Evolutionary conservation across 805 yeast species (phyloP).

Genomic region (Sporopachydermia lactativora): DNA sequence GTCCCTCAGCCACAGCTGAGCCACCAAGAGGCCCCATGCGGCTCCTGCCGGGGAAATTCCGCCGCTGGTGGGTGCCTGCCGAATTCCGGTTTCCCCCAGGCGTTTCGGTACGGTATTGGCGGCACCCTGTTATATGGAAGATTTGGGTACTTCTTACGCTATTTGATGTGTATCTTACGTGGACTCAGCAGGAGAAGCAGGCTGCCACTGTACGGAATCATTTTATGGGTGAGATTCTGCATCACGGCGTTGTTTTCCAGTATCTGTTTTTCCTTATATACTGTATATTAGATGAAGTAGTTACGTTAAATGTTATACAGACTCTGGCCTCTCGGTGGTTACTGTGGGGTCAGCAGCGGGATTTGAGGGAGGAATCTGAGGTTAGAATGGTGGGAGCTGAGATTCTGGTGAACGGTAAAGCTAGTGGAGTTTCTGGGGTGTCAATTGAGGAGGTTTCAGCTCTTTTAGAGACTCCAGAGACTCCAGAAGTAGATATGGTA

Average conservation of each 20-base stretch:
- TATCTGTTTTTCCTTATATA: slow-evolving; percentile 22
- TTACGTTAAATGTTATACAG: slow-evolving; percentile 23
- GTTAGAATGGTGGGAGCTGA: too few species aligned
- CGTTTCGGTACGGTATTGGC: background rate
- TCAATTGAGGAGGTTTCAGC: too few species aligned
- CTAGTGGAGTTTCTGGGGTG: too few species aligned
- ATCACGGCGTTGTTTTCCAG: slow-evolving; percentile 18
- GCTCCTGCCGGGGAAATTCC: too few species aligned
- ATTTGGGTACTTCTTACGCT: slow-evolving; percentile 49
- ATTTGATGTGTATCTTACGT: slow-evolving; percentile 78
- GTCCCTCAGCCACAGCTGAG: too few species aligned
- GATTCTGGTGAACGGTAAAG: too few species aligned
- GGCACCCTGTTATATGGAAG: slow-evolving; percentile 21
- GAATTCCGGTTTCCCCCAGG: background rate
- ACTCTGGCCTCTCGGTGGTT: slow-evolving; percentile 18
- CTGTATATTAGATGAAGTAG: slow-evolving; percentile 21
- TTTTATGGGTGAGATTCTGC: slow-evolving; percentile 4
- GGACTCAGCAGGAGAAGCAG: slow-evolving; percentile 79
- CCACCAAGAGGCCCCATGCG: too few species aligned
- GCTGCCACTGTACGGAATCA: slow-evolving; percentile 3
- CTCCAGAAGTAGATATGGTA: too few species aligned
- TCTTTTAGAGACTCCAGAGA: too few species aligned
- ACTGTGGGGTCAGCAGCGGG: slow-evolving; percentile 18
- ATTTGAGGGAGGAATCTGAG: too few species aligned
- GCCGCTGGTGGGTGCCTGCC: background rate